Base-by-base conservation (phyloP, 805 yeast species). In the Isabelozyma heimii region DNA sequence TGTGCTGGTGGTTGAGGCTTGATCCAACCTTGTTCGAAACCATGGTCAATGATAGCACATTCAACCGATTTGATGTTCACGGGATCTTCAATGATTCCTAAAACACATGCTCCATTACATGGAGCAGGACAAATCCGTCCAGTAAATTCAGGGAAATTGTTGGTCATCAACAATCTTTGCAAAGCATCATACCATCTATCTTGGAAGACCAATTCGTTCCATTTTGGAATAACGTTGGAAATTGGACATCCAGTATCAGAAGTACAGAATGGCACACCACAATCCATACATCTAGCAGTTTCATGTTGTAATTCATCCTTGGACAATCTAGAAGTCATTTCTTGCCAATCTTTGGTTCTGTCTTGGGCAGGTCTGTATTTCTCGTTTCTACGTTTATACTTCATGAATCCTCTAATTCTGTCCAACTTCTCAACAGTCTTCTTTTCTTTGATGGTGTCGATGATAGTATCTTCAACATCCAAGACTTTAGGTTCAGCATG, bases 91-190 rank as follows among this genome's bases (percentile, higher is more conserved):
- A 85, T 90, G 60, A 94, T 90, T 43, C 97, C 97, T 61, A 94
- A 79, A 33, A 90, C 92, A 70, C 83, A 82, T 2, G 98, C 97
- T 60, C 97, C 97, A 70, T 91, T 96, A 76, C 99, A 92, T 55
- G 99, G 99, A 52, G 98, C 98, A 17, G 99, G 99, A 74, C 99
- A 92, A 54, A 92, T 92, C 73, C 97, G 84, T 52, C 97, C 97
- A 51, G 98, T 92, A 64, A 94, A 92, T 73, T 94, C 98, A 17
- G 98, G 98, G 87, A 94, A 92, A 74, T 94, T 92, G 76, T 92
- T 92, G 52, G 99, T 94, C 91, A 91, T 92, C 66, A 89, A 73
- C 66, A 92, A 79, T 59, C 97, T 81, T 66, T 91, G 92, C 61
- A 91, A 78, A 15, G 99, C 99, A 60, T 90, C 91, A 62, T 77